Conservation (phyloP, 441 rosid genomes). For the Croton setiger region DNA sequence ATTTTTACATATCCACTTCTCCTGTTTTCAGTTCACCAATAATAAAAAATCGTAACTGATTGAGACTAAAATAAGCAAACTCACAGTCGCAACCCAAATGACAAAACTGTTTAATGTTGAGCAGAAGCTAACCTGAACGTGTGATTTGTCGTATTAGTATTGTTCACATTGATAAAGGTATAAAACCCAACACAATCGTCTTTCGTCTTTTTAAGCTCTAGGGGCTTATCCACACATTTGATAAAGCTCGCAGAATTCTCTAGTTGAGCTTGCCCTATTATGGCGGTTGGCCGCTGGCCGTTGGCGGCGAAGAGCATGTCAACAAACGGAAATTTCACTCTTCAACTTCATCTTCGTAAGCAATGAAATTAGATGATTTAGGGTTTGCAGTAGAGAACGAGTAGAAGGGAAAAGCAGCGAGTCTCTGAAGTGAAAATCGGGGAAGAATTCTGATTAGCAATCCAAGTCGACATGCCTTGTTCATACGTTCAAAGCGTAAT, state of each 20-base stretch:
- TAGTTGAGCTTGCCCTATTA: conserved; percentile 25
- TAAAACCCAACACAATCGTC: conserved; percentile 33
- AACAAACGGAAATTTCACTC: conserved; percentile 32
- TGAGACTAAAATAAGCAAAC: not conserved
- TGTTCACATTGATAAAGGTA: conserved; percentile 37
- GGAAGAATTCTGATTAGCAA: conserved; percentile 30
- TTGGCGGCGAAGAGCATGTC: conserved; percentile 42
- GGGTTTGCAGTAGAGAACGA: conserved; percentile 25
- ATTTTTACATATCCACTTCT: conserved; percentile 33
- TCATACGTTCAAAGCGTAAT: conserved; percentile 31
- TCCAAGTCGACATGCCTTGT: conserved; percentile 23
- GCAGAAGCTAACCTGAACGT: conserved; percentile 40
- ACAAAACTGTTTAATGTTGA: not conserved
- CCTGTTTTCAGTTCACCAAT: conserved; percentile 31
- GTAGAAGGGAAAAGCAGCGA: conserved; percentile 18
- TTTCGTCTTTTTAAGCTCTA: conserved; percentile 15
- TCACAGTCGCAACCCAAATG: not conserved
- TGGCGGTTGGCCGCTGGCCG: conserved; percentile 61
- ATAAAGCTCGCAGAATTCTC: conserved; percentile 53
- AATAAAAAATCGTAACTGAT: not conserved
- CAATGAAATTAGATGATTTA: conserved; percentile 28
- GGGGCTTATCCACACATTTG: conserved; percentile 46
- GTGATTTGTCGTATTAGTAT: conserved; percentile 24
- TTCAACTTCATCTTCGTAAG: conserved; percentile 26
- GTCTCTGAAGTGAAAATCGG: conserved; percentile 26